Evolutionary conservation across 2,329 filamentous ascomycete genomes (phyloP), one percentile per base, ranked within the genome.

Genomic region (Diaporthe nobilis): DNA sequence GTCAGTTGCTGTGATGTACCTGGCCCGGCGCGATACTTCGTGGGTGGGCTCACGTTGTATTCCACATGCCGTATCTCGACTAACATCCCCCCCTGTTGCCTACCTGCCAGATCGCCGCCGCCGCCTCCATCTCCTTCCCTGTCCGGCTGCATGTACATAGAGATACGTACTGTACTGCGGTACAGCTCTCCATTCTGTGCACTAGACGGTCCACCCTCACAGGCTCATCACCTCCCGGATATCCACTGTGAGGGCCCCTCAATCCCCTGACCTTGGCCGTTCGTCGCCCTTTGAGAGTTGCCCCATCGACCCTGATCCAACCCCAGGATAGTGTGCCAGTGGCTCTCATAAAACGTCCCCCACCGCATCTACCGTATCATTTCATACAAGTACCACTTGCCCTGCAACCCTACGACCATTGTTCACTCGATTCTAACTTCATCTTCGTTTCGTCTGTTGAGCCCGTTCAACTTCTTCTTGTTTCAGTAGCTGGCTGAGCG

Each of bases 291-390:
- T 75, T 55, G 67, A 70, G 68, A 67, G 68, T 70, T 70, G 63
- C 61, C 76, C 78, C 73, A 71, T 72, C 73, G 63, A 57, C 76
- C 58, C 78, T 81, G 83, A 83, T 83, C 83, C 85, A 84, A 85
- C 84, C 85, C 83, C 84, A 84, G 83, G 81, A 85, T 85, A 88
- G 83, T 88, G 65, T 70, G 85, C 88, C 87, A 87, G 85, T 83
- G 82, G 80, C 83, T 85, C 85, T 86, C 84, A 84, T 82, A 83
- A 86, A 84, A 85, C 85, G 85, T 85, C 82, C 85, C 86, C 85
- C 86, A 87, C 86, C 84, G 86, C 82, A 86, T 85, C 84, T 86
- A 83, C 85, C 85, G 85, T 86, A 82, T 85, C 85, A 83, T 83
- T 83, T 83, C 82, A 84, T 86, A 87, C 86, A 87, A 87, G 86